phyloP scores from a whole-genome alignment of 768 basidiomycete species.

The Daedaleopsis nitida region DNA sequence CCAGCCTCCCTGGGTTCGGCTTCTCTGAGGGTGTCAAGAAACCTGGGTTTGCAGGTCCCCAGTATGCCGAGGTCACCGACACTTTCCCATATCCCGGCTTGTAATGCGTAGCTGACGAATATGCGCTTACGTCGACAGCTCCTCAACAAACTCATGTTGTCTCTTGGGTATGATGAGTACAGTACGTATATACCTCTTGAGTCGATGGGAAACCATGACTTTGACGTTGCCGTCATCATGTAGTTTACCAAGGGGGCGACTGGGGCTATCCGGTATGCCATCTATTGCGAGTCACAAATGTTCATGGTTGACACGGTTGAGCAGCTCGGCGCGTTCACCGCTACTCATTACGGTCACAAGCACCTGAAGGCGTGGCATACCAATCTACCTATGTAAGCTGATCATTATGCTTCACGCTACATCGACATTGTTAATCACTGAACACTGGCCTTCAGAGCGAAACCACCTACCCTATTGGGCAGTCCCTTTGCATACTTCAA shows the following conservation, averaged over 20 bases:
- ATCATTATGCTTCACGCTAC: not conserved
- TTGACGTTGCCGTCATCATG: not conserved
- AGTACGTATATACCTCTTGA: constrained; percentile 18
- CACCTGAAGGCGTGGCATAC: constrained; percentile 56
- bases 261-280: constrained; percentile 43
- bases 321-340: constrained; percentile 40
- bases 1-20: constrained; percentile 61
- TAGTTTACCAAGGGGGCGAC: constrained; percentile 53
- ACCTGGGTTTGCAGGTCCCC: constrained; percentile 48
- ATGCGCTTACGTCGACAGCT: constrained; percentile 7
- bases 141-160: constrained; percentile 31
- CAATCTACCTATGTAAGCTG: constrained; percentile 43
- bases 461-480: constrained; percentile 26
- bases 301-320: not conserved
- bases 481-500: constrained; percentile 33
- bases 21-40: constrained; percentile 60
- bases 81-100: too few species aligned
- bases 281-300: not conserved
- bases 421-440: not conserved
- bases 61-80: constrained; percentile 54
- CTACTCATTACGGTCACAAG: constrained; percentile 39
- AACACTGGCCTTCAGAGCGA: not conserved
- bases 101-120: not conserved
- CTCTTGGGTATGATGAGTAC: constrained; percentile 29
- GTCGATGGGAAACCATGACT: not conserved